Evolutionary conservation across 805 yeast species (phyloP), one percentile per base, ranked within the genome.

Genomic region (Torulaspora microellipsoides): DNA sequence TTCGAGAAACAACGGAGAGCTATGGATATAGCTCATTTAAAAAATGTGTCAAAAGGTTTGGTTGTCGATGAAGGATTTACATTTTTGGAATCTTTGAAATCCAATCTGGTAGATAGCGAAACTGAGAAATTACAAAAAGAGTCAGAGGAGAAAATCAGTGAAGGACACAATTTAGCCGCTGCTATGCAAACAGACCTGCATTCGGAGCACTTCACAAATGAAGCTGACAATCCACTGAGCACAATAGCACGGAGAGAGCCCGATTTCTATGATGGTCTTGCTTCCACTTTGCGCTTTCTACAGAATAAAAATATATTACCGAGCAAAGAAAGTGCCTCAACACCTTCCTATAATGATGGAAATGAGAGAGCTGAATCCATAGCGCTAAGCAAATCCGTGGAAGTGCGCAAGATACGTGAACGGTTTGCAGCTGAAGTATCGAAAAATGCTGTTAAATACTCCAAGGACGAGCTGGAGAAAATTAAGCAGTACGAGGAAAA

Each of bases 61-160:
- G 62, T 69, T 1, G 58, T 73, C 17, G 75, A 75, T 51, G 75
- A 68, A 17, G 75, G 75, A 1, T 59, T 60, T 1, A 44, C 46
- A 13, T 62, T 64, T 41, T 47, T 63, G 10, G 54, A 55, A 13
- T 53, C 55, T 1, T 33, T 63, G 12, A 47, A 52, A 30, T 17
- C 38, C 2, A 46, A 43, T 15, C 38, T 46, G 8, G 37, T 43
- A 10, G 53, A 43, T 2, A 31, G 34, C 12, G 31, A 35, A 13
- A 31, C 13, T 15, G n/a, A 30, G 2, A 23, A 31, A 3, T n/a
- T 1, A 11, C 1, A 4, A 6, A 27, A 20, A 15, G 33, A 20
- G 6, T 13, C 17, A 2, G 4, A 11, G 12, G 8, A 33, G 23
- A 9, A n/a, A 29, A 12, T 29, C n/a, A 29, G 14, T 14, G 14